Percentiles rank a stretch among this genome's conserved stretches.
Evolutionary conservation across 148 eudicot genomes (phyloP).

Genomic region (Vaccinium myrtillus): DNA sequence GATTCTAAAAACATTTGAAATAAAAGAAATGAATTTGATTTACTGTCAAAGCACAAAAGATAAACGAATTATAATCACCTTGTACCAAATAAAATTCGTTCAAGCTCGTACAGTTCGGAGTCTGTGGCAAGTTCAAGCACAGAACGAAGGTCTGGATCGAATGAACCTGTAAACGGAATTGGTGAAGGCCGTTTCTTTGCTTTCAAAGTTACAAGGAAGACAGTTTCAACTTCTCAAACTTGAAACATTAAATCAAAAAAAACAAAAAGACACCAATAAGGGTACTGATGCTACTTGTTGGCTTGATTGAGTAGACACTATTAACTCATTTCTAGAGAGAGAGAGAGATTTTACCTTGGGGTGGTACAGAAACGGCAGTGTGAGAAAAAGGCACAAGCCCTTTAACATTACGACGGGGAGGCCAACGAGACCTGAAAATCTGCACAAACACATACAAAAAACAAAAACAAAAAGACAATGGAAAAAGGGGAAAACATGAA

Average conservation of each 20-base stretch:
- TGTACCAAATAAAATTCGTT: constrained; percentile 72
- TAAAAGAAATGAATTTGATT: not conserved
- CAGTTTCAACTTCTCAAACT: not conserved
- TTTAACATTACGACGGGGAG: not conserved
- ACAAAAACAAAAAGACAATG: too few relatives aligned
- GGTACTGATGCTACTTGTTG: not conserved
- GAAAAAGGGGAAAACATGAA: not conserved
- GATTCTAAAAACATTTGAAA: not conserved
- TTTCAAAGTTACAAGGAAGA: not conserved
- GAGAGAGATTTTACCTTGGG: constrained; percentile 10
- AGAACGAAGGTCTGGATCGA: constrained; percentile 68
- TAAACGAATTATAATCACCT: constrained; percentile 39
- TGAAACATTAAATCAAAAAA: not conserved
- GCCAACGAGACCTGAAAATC: constrained; percentile 14
- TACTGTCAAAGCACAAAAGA: not conserved
- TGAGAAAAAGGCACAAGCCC: constrained; percentile 13
- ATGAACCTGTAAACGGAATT: constrained; percentile 24
- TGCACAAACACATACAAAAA: not conserved
- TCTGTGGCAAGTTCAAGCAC: constrained; percentile 84
- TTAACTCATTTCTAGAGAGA: not conserved
- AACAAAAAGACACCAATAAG: not conserved
- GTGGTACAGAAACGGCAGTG: constrained; percentile 14
- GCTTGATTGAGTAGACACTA: not conserved
- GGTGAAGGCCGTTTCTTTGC: not conserved
- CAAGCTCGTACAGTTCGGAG: constrained; percentile 77